Percentiles rank a stretch among this genome's conserved stretches.
These are phyloP conservation scores for Yamadazyma triangularis DNA, from an alignment of 1,139 yeast genomes.

Conservation along the genomic window DNA sequence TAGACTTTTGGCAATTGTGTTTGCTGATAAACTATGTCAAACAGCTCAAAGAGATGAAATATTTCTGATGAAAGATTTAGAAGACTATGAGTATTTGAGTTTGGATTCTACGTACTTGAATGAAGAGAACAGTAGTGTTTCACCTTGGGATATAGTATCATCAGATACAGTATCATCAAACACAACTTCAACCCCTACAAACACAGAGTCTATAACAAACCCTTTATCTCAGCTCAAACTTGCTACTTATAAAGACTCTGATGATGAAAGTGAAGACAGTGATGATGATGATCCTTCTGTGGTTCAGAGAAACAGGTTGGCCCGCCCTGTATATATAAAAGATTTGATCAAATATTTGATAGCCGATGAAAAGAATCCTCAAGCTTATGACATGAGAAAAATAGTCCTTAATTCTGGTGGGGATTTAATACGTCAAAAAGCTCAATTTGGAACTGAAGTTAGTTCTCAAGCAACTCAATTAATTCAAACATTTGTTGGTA, in stretches of 20 bases:
- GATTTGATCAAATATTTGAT: conserved; percentile 55
- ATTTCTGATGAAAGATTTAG: conserved; percentile 20
- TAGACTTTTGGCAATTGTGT: conserved; percentile 39
- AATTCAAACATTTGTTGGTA: conserved; percentile 39
- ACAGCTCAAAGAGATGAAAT: conserved; percentile 26
- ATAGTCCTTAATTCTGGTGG: conserved; percentile 53
- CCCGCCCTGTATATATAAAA: conserved; percentile 57
- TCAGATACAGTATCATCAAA: conserved; percentile 7
- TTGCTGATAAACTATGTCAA: conserved; percentile 44
- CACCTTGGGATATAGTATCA: conserved; percentile 15
- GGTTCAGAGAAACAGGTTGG: conserved; percentile 29
- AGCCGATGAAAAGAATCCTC: conserved; percentile 36
- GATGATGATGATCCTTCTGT: conserved; percentile 53
- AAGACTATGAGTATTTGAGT: conserved; percentile 8
- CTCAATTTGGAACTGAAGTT: conserved; percentile 51
- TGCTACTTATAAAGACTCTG: conserved; percentile 15
- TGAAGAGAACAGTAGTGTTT: conserved; percentile 5
- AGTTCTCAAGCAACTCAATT: conserved; percentile 44
- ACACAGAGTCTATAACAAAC: background rate
- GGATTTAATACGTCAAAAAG: conserved; percentile 50
- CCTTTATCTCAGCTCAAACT: background rate
- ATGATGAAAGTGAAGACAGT: conserved; percentile 21
- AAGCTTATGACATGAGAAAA: conserved; percentile 48
- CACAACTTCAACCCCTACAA: conserved; percentile 4
- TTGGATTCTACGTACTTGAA: conserved; percentile 3